Percentiles rank a stretch among this genome's conserved stretches.
These are phyloP conservation scores for Eimeria maxima DNA, from an alignment of 169 alveolate species.

Conservation along the genomic window DNA sequence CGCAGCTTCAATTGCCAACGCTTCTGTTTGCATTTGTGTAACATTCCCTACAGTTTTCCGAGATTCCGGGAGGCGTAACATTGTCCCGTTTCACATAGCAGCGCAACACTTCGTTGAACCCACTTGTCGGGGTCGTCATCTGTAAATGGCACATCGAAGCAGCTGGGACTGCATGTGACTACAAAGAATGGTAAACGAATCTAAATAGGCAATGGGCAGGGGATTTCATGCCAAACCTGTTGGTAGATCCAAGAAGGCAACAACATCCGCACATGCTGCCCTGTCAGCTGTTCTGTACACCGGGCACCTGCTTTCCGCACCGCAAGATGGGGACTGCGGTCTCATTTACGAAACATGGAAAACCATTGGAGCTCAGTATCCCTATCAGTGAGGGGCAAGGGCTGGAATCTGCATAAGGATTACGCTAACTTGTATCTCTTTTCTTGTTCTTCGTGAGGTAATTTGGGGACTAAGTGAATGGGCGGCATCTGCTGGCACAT, in stretches of 20 bases:
- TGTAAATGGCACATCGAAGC: constrained; percentile 11
- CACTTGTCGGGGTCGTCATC: constrained; percentile 72
- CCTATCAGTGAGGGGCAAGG: not conserved
- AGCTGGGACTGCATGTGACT: not conserved
- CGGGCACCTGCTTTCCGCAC: constrained; percentile 62
- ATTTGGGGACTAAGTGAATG: constrained; percentile 18
- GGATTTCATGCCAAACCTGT: constrained; percentile 18
- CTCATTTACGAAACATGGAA: not conserved
- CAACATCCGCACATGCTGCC: constrained; percentile 32
- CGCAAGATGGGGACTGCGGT: not conserved
- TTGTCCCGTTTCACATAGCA: constrained; percentile 54
- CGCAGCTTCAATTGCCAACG: not conserved
- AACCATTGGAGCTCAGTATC: not conserved
- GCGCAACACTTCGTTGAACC: constrained; percentile 75
- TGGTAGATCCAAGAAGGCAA: constrained; percentile 57
- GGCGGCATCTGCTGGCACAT: constrained; percentile 67
- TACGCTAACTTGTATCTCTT: constrained; percentile 28
- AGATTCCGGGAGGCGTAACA: not conserved
- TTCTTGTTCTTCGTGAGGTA: not conserved
- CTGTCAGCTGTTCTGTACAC: constrained; percentile 73
- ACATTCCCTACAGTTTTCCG: not conserved
- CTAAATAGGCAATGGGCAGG: not conserved
- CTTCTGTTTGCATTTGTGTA: not conserved
- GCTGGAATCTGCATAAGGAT: not conserved
- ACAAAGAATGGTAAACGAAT: not conserved